Evolutionary conservation across 2,329 filamentous ascomycete genomes (phyloP).

Genomic region (Fusarium phyllophilum): DNA sequence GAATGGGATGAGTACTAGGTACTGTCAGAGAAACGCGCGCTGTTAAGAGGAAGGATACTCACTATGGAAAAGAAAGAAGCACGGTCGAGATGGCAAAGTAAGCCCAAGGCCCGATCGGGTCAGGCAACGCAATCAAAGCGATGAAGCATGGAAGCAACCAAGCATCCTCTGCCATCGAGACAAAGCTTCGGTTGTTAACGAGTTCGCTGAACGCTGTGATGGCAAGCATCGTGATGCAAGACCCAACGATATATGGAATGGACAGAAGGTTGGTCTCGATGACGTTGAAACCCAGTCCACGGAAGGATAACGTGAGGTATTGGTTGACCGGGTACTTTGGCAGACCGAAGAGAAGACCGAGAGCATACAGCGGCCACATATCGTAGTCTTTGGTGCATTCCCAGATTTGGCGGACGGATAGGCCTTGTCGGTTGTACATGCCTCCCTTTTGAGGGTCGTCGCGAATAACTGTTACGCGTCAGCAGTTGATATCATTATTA

Average conservation of each 20-base stretch:
- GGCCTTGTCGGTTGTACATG: constrained; percentile 64
- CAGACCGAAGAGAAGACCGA: constrained; percentile 59
- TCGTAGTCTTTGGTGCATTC: constrained; percentile 61
- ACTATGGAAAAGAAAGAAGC: background rate
- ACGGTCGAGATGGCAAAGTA: background rate
- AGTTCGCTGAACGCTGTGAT: constrained; percentile 58
- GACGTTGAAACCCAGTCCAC: constrained; percentile 59
- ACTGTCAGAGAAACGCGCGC: background rate
- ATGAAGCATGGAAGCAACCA: constrained; percentile 66
- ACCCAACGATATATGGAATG: constrained; percentile 59
- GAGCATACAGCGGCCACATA: constrained; percentile 63
- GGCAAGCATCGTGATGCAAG: constrained; percentile 56
- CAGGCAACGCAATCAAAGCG: constrained; percentile 55
- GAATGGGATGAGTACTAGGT: background rate
- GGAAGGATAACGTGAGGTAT: constrained; percentile 63
- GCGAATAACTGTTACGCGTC: constrained; percentile 49
- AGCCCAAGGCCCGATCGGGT: background rate
- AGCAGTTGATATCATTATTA: background rate
- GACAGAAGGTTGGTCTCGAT: constrained; percentile 65
- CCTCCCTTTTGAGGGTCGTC: constrained; percentile 66
- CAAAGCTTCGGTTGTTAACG: constrained; percentile 59
- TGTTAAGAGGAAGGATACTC: background rate
- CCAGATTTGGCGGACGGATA: constrained; percentile 57
- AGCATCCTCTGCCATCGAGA: constrained; percentile 57
- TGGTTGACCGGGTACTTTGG: constrained; percentile 57